A percentile compares a stretch with the other conserved stretches of the same genome.
Conservation (phyloP, 2,329 filamentous ascomycete species). For the Colletotrichum eleusines region DNA sequence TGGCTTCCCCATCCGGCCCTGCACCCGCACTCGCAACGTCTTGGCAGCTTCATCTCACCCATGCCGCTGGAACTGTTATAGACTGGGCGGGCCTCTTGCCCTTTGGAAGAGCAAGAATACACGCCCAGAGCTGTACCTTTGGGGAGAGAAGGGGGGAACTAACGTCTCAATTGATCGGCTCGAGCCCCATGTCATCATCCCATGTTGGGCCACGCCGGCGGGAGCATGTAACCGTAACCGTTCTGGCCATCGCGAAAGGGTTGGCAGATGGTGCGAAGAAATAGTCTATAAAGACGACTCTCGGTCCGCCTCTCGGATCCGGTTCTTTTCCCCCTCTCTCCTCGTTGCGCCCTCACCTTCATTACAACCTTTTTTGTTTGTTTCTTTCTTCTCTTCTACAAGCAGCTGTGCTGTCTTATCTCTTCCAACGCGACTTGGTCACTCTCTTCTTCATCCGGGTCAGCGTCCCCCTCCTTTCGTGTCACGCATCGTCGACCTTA, state of each 20-base stretch:
- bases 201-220: slow-evolving; percentile 9
- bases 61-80: slow-evolving; percentile 29
- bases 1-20: slow-evolving; percentile 23
- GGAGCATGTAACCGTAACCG: not conserved
- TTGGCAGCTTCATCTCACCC: slow-evolving; percentile 41
- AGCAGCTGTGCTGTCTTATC: slow-evolving; percentile 41
- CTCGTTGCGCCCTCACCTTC: slow-evolving; percentile 39
- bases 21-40: slow-evolving; percentile 35
- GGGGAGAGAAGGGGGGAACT: no score
- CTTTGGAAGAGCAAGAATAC: not conserved
- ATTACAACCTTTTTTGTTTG: slow-evolving; percentile 29
- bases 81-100: not conserved
- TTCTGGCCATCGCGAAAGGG: slow-evolving; percentile 13
- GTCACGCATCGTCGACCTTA: slow-evolving; percentile 9
- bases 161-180: slow-evolving; percentile 30
- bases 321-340: slow-evolving; percentile 19
- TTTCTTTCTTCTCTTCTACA: slow-evolving; percentile 32
- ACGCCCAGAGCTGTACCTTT: not conserved
- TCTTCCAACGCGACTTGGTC: slow-evolving; percentile 40
- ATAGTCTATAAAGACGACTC: slow-evolving; percentile 38
- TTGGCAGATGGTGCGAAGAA: slow-evolving; percentile 26
- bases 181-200: slow-evolving; percentile 28
- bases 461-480: slow-evolving; percentile 39
- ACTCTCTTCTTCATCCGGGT: slow-evolving; percentile 40
- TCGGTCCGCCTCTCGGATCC: slow-evolving; percentile 22